phyloP scores from a whole-genome alignment of 2,329 filamentous ascomycete species.

The Fusarium succisae region DNA sequence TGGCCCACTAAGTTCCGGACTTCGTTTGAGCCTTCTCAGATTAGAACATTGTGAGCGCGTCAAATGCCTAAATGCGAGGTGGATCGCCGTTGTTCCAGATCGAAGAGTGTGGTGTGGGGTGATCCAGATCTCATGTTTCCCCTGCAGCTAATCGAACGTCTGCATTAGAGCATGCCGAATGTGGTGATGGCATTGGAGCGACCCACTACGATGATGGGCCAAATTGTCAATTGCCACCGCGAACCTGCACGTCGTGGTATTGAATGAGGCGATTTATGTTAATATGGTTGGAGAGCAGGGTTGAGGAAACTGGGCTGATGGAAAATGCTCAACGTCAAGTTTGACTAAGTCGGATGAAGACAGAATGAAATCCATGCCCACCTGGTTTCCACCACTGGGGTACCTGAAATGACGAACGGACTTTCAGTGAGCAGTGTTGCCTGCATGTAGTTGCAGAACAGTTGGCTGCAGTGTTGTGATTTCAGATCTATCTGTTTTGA shows the following conservation, averaged over 20 bases:
- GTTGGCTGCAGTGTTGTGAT: not conserved
- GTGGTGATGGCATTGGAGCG: slow-evolving; percentile 15
- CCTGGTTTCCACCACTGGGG: not conserved
- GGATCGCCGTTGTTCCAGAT: slow-evolving; percentile 32
- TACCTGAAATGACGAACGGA: not conserved
- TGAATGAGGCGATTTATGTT: not conserved
- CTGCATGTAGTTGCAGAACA: not conserved
- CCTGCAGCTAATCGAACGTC: slow-evolving; percentile 34
- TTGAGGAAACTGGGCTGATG: slow-evolving; percentile 14
- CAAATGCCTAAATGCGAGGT: slow-evolving; percentile 17
- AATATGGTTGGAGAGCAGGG: slow-evolving; percentile 1
- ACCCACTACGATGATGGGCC: slow-evolving; percentile 15
- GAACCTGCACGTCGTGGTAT: not conserved
- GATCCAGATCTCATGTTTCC: slow-evolving; percentile 31
- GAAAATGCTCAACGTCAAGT: not conserved
- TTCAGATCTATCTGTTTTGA: not conserved
- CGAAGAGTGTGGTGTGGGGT: slow-evolving; percentile 39
- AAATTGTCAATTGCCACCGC: not conserved
- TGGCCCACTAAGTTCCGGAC: not conserved
- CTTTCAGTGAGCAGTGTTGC: not conserved
- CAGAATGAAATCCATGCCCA: not conserved
- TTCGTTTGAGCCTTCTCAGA: not conserved
- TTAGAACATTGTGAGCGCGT: not conserved
- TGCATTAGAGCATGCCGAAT: slow-evolving; percentile 25
- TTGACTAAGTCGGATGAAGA: not conserved